Percentiles rank a stretch among this genome's conserved stretches.
Conservation (phyloP, 345 rosid species). For the Lumnitzera littorea region DNA sequence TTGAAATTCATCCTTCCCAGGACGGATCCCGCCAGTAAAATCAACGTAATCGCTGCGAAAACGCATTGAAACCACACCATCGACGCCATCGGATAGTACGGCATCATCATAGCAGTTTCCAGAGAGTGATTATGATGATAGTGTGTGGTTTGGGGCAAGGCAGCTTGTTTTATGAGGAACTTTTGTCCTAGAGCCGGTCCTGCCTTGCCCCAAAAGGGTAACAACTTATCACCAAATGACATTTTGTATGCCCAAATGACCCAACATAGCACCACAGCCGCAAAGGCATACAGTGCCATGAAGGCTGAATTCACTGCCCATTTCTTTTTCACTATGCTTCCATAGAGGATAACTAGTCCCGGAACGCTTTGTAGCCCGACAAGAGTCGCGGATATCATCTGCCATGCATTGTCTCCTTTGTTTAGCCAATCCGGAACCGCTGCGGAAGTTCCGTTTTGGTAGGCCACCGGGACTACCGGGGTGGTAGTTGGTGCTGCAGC, state of each 20-base stretch:
- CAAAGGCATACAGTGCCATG: conserved; percentile 44
- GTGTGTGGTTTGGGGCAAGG: conserved; percentile 9
- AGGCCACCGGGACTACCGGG: conserved; percentile 11
- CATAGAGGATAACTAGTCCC: conserved; percentile 33
- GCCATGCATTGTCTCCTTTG: conserved; percentile 49
- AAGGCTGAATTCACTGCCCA: conserved; percentile 41
- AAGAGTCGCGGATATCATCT: conserved; percentile 32
- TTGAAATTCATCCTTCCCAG: conserved; percentile 32
- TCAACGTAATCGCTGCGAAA: conserved; percentile 32
- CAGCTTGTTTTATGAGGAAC: conserved; percentile 15
- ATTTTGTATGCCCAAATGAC: conserved; percentile 31
- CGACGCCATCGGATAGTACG: conserved; percentile 24
- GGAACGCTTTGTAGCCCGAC: conserved; percentile 38
- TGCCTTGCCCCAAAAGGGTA: conserved; percentile 19
- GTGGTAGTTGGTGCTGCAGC: not conserved
- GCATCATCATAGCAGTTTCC: not conserved
- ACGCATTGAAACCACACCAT: conserved; percentile 35
- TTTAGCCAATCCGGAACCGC: conserved; percentile 34
- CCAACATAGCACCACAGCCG: conserved; percentile 33
- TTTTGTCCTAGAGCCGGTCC: conserved; percentile 20
- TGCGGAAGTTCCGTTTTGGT: conserved; percentile 2
- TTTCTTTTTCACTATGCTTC: conserved; percentile 34
- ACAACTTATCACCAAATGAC: conserved; percentile 22
- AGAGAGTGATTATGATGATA: not conserved
- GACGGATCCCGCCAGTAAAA: conserved; percentile 32